Base-by-base conservation (phyloP, 768 basidiomycete genomes). In the Suillus hirtellus region DNA sequence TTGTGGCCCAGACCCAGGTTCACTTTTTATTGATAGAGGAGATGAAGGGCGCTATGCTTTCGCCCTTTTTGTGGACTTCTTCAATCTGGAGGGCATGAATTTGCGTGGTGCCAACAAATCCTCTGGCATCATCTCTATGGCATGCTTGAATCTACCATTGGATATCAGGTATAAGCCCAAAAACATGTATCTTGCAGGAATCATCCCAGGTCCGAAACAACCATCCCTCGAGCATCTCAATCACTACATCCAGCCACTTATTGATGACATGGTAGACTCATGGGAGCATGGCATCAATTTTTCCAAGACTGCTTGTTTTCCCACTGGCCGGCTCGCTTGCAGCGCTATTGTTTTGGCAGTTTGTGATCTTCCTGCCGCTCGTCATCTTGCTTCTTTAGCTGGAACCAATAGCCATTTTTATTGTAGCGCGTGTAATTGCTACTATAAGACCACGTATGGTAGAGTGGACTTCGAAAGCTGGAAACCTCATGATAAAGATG, bases 341-440 rank as follows among this genome's bases (percentile, higher is more conserved):
- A 49, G 66, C 46, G 63, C 65, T 61, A 0, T 47, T 1, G 59
- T 74, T n/a, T 71, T 73, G 0, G 66, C 76, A 1, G 68, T 76
- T 1, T 70, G 71, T 19, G 78, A 80, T 40, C 63, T 76, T 7
- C 75, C 70, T 37, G 58, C 60, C 6, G 27, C 64, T 66, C 19
- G 56, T 34, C 73, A 74, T 58, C 66, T 72, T 1, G 63, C 70
- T 2, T 76, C 75, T 1, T 66, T 74, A 12, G 74, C 73, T 9
- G 63, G 64, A 9, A 43, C 65, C 15, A 62, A 58, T 1, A 64
- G 74, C 0, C 63, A 64, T 4, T 60, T 66, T 24, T 73, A 75
- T 63, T 79, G 78, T 60, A 70, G 72, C 3, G 62, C 68, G 14
- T 79, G 78, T 42, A 40, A 62, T 24, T 66, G 68, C 53, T 64